Base-by-base conservation (phyloP, 2,329 filamentous ascomycete genomes). In the Fusarium multiceps region DNA sequence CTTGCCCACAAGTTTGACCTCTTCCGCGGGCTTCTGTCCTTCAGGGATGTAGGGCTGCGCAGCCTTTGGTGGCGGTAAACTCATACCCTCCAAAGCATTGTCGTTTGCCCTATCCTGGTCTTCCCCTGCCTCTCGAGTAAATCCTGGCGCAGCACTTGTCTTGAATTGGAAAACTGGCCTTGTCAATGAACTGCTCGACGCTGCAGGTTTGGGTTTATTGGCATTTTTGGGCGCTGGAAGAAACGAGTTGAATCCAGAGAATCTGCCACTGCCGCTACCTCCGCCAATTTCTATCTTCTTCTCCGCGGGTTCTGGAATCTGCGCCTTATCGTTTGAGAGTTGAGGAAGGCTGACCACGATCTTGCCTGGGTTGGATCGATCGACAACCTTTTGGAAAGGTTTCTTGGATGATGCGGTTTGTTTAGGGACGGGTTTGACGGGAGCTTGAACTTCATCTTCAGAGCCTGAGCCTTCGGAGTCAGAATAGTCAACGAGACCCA, bases 191-290 rank as follows among this genome's bases (percentile, higher is more conserved):
- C 51, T 54, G 23, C 58, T 78, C 59, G 76, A 47, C n/a, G 68
- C 78, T 68, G 64, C 20, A 37, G 65, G 55, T 50, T 58, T 77
- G 14, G 80, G 74, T 53, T 79, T 77, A 18, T 78, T 81, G 18
- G 81, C 75, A 66, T 86, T 85, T 77, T 97, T 98, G 6, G 95
- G 94, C 27, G 94, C 86, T 4, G 95, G 95, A 21, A 98, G 85
- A 72, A 97, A 89, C 3, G 93, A 90, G 78, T 95, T 96, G 83
- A 98, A 96, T 4, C 90, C 92, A 54, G 92, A 87, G 74, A 97
- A 94, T 7, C 87, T 86, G 28, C 90, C 89, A 6, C 86, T 87
- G 10, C 80, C 75, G 6, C 74, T 75, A 3, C 86, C 87, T 10
- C 80, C 75, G 6, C 74, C 75, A 3, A 87, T 88, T 51, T 89